Evolutionary conservation across 2,329 filamentous ascomycete genomes (phyloP).

Genomic region (Penicillium sp.): DNA sequence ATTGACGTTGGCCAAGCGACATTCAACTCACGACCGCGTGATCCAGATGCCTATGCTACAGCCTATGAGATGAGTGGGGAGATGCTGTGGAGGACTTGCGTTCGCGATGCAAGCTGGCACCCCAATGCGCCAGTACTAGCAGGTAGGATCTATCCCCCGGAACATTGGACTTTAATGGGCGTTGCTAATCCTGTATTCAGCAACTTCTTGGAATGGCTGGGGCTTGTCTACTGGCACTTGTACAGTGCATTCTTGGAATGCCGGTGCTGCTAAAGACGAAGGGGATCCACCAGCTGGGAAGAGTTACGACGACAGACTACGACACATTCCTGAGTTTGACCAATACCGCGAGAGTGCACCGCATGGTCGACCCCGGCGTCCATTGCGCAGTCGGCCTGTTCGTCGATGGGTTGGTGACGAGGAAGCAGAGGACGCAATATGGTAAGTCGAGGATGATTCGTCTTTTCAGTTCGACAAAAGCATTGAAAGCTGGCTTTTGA

Average conservation of each 20-base stretch:
- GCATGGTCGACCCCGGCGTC: constrained; percentile 8
- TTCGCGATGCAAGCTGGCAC: constrained; percentile 89
- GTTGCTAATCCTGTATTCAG: constrained; percentile 41
- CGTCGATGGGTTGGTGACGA: constrained; percentile 11
- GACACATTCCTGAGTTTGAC: constrained; percentile 46
- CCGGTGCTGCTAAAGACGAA: constrained; percentile 62
- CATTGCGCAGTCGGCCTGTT: constrained; percentile 23
- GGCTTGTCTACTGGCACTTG: constrained; percentile 71
- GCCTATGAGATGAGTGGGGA: constrained; percentile 57
- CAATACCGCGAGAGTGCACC: constrained; percentile 22
- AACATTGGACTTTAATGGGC: background rate
- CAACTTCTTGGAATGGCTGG: constrained; percentile 79
- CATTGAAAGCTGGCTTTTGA: background rate
- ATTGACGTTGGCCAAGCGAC: constrained; percentile 77
- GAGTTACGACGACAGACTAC: constrained; percentile 60
- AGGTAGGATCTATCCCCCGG: constrained; percentile 40
- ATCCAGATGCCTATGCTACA: constrained; percentile 52
- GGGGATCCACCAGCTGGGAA: constrained; percentile 57
- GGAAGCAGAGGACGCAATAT: constrained; percentile 11
- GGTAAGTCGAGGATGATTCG: constrained; percentile 4
- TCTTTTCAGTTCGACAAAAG: background rate
- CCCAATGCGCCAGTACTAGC: constrained; percentile 77
- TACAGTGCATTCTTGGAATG: constrained; percentile 74
- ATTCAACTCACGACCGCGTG: constrained; percentile 56
- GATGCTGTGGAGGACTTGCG: constrained; percentile 69